phyloP scores from a whole-genome alignment of 2,329 filamentous ascomycete genomes.

The Phialophora macrospora region DNA sequence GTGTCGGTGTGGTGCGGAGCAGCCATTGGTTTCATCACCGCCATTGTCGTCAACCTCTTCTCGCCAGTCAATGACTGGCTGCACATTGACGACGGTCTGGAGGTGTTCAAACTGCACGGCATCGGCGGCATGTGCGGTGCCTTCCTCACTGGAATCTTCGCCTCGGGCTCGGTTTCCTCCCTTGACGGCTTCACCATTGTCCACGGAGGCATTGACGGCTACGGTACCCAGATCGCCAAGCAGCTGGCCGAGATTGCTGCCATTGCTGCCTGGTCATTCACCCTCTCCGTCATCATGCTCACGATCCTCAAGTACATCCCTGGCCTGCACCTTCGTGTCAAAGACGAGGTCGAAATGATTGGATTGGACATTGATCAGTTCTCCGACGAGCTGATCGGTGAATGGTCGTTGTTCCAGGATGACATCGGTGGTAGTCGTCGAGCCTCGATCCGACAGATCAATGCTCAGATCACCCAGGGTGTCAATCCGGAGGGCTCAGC shows the following conservation, averaged over 20 bases:
- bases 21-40: slow-evolving; percentile 62
- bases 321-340: slow-evolving; percentile 59
- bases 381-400: slow-evolving; percentile 62
- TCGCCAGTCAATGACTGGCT: slow-evolving; percentile 61
- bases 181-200: slow-evolving; percentile 57
- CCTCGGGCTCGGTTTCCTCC: slow-evolving; percentile 48
- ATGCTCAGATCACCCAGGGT: slow-evolving; percentile 29
- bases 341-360: slow-evolving; percentile 60
- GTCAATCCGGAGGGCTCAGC: slow-evolving; percentile 15
- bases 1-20: slow-evolving; percentile 73
- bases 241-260: slow-evolving; percentile 62
- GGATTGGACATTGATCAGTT: slow-evolving; percentile 62
- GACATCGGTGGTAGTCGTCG: slow-evolving; percentile 20
- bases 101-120: slow-evolving; percentile 55
- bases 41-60: slow-evolving; percentile 55
- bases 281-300: slow-evolving; percentile 58
- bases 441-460: slow-evolving; percentile 24
- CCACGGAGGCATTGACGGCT: slow-evolving; percentile 60
- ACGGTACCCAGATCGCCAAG: slow-evolving; percentile 60
- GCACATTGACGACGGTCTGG: slow-evolving; percentile 62
- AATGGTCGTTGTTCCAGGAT: slow-evolving; percentile 47
- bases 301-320: slow-evolving; percentile 56
- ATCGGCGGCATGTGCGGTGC: slow-evolving; percentile 61
- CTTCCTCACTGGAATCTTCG: slow-evolving; percentile 64
- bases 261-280: slow-evolving; percentile 60